phyloP scores from a whole-genome alignment of 2,329 filamentous ascomycete genomes.

The Tricladium varicosporioides region DNA sequence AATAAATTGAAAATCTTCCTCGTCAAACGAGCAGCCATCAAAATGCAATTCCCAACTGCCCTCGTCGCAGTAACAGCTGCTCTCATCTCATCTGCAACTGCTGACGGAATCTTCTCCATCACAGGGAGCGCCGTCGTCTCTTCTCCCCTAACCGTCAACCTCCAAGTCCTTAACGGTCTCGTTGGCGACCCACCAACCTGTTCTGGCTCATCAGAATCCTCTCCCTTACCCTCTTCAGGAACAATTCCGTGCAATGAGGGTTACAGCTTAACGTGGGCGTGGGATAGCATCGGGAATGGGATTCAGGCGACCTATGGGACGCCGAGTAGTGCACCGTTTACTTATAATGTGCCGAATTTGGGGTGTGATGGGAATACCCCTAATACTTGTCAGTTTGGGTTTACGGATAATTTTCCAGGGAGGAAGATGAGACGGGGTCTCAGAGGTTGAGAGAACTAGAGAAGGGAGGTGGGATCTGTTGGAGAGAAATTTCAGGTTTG shows the following conservation, averaged over 20 bases:
- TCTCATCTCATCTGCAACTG: conserved; percentile 5
- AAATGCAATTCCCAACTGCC: conserved; percentile 16
- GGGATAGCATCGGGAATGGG: conserved; percentile 4
- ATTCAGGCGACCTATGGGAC: conserved; percentile 16
- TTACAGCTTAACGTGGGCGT: conserved; percentile 10
- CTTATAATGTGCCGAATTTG: too few relatives aligned
- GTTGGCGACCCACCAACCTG: conserved; percentile 15
- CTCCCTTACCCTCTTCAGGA: conserved; percentile 7
- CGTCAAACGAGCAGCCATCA: neutral
- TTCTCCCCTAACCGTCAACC: conserved; percentile 4
- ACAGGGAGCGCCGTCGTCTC: neutral
- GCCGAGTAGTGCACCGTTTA: neutral
- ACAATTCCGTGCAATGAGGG: conserved; percentile 12
- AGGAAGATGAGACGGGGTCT: too few relatives aligned
- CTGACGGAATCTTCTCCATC: conserved; percentile 15
- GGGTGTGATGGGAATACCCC: too few relatives aligned
- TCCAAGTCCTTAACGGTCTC: conserved; percentile 15
- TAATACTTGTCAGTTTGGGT: too few relatives aligned
- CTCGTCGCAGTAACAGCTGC: conserved; percentile 9
- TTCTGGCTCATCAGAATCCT: neutral
- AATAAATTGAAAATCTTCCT: neutral
- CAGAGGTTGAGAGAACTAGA: too few relatives aligned
- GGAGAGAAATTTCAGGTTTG: too few relatives aligned
- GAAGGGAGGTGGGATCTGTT: too few relatives aligned
- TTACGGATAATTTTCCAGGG: too few relatives aligned